Conservation (phyloP, 768 basidiomycete species). For the Dioszegia hungarica region DNA sequence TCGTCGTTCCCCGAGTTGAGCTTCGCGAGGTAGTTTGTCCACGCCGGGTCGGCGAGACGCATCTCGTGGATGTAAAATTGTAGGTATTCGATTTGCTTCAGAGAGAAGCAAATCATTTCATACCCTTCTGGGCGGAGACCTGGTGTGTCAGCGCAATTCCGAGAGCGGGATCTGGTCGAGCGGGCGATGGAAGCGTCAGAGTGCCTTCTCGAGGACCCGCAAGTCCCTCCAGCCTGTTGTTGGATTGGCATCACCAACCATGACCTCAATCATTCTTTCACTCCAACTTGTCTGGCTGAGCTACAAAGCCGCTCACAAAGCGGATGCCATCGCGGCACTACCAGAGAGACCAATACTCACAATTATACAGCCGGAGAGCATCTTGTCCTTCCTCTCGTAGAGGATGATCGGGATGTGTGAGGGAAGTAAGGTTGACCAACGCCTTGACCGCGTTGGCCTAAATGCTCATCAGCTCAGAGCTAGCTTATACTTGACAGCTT, state of each 20-base stretch:
- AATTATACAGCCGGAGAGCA: constrained; percentile 26
- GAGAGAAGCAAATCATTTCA: constrained; percentile 24
- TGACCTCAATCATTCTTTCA: no score
- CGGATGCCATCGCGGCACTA: no score
- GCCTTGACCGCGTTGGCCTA: constrained; percentile 35
- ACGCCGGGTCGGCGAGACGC: constrained; percentile 25
- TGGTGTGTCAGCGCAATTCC: not conserved
- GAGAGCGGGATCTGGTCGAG: not conserved
- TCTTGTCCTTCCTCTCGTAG: constrained; percentile 19
- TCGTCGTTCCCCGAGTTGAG: constrained; percentile 1
- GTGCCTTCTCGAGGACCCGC: no score
- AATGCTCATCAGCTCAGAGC: not conserved
- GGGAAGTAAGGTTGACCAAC: constrained; percentile 14
- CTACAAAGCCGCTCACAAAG: not conserved
- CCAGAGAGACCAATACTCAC: constrained; percentile 13
- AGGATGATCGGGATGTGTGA: constrained; percentile 34
- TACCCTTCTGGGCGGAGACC: not conserved
- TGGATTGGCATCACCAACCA: no score
- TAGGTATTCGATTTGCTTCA: constrained; percentile 42
- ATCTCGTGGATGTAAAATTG: constrained; percentile 42
- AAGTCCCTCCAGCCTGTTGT: no score
- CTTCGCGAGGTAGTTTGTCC: constrained; percentile 14
- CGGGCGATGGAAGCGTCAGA: not conserved
- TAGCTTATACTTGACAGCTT: not conserved
- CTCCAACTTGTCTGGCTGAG: no score